A percentile compares a stretch with the other conserved stretches of the same genome.
Conservation (phyloP, 2,329 filamentous ascomycete species). For the Aspergillus aculeatus region DNA sequence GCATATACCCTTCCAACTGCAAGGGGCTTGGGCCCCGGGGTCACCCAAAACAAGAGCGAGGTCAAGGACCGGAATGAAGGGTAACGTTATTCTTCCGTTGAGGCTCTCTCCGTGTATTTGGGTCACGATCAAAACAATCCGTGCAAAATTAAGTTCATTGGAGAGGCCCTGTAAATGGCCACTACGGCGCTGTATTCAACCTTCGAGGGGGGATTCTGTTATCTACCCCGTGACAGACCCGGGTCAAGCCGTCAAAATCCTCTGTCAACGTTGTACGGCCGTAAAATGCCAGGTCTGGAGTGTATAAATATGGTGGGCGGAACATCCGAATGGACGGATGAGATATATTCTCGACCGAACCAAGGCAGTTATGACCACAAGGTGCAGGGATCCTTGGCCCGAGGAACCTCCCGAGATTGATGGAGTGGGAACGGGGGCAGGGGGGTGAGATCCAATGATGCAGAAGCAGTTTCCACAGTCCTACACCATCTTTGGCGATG, state of each 20-base stretch:
- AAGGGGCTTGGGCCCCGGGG: neutral
- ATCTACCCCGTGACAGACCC: neutral
- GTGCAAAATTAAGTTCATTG: neutral
- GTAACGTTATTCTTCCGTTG: neutral
- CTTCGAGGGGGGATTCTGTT: neutral
- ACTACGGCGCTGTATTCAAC: neutral
- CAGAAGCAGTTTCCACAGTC: neutral
- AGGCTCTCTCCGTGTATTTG: neutral
- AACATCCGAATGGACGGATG: neutral
- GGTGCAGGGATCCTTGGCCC: neutral
- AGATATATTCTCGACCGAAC: neutral
- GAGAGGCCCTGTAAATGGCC: neutral
- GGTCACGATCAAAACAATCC: neutral
- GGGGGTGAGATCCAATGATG: neutral
- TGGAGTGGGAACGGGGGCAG: neutral
- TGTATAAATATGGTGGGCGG: neutral
- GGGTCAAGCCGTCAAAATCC: neutral
- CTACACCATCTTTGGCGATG: neutral
- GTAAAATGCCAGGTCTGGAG: neutral
- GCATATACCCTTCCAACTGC: neutral
- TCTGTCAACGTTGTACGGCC: neutral
- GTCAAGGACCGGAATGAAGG: neutral
- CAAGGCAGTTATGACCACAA: neutral
- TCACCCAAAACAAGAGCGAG: neutral
- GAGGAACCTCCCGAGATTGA: neutral